Conservation (phyloP, 2,329 filamentous ascomycete genomes). For the Pseudogymnoascus sp. region DNA sequence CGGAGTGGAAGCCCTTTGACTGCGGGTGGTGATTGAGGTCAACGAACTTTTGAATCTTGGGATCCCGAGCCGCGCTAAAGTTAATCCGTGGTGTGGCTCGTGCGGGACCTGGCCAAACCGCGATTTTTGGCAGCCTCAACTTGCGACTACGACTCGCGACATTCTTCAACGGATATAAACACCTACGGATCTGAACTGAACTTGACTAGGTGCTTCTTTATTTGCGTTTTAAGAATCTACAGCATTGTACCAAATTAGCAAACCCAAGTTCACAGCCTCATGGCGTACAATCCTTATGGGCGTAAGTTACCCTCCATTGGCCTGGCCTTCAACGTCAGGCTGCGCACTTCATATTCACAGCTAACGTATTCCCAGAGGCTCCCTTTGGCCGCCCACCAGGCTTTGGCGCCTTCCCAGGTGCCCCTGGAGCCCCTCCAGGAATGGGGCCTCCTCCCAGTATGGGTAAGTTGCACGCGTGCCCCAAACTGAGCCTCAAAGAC, state of each 20-base stretch:
- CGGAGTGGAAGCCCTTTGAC: conserved; percentile 4
- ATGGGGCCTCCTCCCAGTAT: conserved; percentile 76
- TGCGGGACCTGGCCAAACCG: conserved; percentile 2
- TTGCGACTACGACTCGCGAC: neutral
- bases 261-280: conserved; percentile 12
- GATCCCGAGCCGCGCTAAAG: neutral
- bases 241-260: neutral
- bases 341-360: neutral
- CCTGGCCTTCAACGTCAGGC: neutral
- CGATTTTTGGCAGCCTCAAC: neutral
- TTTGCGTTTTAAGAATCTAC: neutral
- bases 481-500: conserved; percentile 13
- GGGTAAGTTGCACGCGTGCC: conserved; percentile 48
- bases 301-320: conserved; percentile 19
- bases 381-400: conserved; percentile 66
- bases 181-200: neutral
- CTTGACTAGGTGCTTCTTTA: neutral
- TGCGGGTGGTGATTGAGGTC: neutral
- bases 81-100: conserved; percentile 4
- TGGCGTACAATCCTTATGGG: conserved; percentile 32
- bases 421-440: conserved; percentile 49
- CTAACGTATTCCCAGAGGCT: conserved; percentile 20
- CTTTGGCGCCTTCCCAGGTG: conserved; percentile 63
- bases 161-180: neutral
- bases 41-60: conserved; percentile 10